phyloP scores from a whole-genome alignment of 352 stramenopile genomes.

The Nothophytophthora sp. region DNA sequence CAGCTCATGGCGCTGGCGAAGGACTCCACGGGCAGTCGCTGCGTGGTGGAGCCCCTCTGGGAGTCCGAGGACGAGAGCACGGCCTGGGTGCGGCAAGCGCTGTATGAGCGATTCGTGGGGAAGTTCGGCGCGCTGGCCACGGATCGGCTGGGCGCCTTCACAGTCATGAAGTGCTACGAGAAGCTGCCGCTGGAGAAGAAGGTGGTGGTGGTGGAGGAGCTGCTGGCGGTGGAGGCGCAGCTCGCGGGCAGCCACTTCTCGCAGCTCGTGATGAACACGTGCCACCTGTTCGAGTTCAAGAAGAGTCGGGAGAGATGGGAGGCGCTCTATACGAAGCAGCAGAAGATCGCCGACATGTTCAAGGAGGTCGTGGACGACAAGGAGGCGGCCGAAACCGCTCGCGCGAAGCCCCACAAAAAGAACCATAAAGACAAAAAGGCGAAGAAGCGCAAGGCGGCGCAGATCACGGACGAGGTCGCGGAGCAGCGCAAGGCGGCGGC shows the following conservation, averaged over 20 bases:
- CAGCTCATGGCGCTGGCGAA: conserved; percentile 76
- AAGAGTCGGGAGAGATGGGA: conserved; percentile 80
- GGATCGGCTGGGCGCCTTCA: conserved; percentile 77
- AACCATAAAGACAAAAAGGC: conserved; percentile 42
- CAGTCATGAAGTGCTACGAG: conserved; percentile 86
- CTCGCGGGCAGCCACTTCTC: conserved; percentile 80
- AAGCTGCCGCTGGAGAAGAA: conserved; percentile 60
- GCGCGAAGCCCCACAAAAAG: conserved; percentile 23
- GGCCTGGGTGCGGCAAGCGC: conserved; percentile 59
- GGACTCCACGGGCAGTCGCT: conserved; percentile 80
- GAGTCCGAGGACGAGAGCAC: conserved; percentile 55
- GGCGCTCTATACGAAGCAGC: conserved; percentile 73
- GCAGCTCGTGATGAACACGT: conserved; percentile 81
- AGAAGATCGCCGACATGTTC: conserved; percentile 81
- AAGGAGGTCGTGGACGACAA: conserved; percentile 65
- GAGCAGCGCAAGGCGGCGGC: conserved; percentile 33
- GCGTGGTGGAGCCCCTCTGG: conserved; percentile 79
- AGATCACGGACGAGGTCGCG: conserved; percentile 23
- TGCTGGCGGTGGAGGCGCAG: conserved; percentile 69
- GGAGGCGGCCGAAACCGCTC: conserved; percentile 10
- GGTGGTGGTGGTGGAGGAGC: conserved; percentile 67
- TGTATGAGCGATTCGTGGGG: conserved; percentile 72
- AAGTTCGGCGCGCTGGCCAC: conserved; percentile 70
- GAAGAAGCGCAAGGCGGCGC: conserved; percentile 45
- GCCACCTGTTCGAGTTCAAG: conserved; percentile 79